Evolutionary conservation across 1,139 yeast species (phyloP), one percentile per base, ranked within the genome.

Genomic region (Candida sojae): DNA sequence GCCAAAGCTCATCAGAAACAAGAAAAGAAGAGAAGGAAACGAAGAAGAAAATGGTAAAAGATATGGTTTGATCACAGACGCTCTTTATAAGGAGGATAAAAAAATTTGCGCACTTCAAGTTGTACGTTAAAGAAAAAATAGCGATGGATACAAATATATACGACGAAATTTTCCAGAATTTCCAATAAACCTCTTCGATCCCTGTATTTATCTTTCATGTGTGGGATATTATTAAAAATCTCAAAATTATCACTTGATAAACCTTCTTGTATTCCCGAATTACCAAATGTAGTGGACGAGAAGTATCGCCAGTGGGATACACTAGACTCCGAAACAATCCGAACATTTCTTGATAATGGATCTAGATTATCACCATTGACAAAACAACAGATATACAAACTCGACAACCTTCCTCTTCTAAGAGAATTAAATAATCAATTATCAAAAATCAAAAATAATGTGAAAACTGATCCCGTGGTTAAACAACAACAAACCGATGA

Each of bases 381-480:
- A 1, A 42, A 46, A 17, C 40, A 57, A 3, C 74, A 69, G 47
- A 28, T 52, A 25, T 55, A 57, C 34, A 72, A 71, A 53, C 51
- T 72, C 31, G 56, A 62, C 1, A 62, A 63, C 38, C 53, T 69
- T 39, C 66, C 62, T 4, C 43, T 45, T 30, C 52, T 70, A 13
- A 59, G 68, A 43, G 53, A 51, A 6, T 56, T 72, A 29, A 61
- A 63, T 48, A 45, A 46, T 11, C 54, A 60, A 25, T 48, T 71
- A 25, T 46, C 56, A 6, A 63, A 57, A 43, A 51, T 69, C 8
- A 68, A 64, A 34, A 72, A 71, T 46, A 65, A 63, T 43, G 62
- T 69, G 3, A 71, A 71, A 48, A 32, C 48, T 5, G 29, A 43
- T 10, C n/a, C 43, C 2, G 51, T 56, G 5, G 61, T 55, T 21